phyloP scores from a whole-genome alignment of 225 moss, liverwort and hornwort species.

The Asterella californica region DNA sequence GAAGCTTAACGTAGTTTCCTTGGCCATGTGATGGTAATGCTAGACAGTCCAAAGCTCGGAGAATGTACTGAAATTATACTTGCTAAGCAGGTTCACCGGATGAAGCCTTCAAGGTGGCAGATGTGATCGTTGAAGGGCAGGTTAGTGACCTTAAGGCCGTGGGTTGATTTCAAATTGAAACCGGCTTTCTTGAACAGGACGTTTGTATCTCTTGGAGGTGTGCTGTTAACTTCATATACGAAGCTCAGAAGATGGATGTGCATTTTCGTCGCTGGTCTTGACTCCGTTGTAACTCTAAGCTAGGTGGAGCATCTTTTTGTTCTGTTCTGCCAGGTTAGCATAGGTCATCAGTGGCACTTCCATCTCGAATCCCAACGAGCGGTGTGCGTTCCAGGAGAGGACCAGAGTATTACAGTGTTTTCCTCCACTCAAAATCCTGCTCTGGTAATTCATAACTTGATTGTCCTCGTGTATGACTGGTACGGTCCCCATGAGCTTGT shows the following conservation, averaged over 20 bases:
- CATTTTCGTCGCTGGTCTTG: background rate
- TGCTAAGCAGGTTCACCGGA: slow-evolving; percentile 48
- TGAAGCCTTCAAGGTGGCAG: slow-evolving; percentile 55
- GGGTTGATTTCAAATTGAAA: no score
- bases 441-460: slow-evolving; percentile 30
- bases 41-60: background rate
- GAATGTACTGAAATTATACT: background rate
- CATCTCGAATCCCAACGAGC: slow-evolving; percentile 79
- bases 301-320: background rate
- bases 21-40: background rate
- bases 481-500: background rate
- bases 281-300: background rate
- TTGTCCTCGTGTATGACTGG: background rate
- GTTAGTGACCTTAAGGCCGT: slow-evolving; percentile 31
- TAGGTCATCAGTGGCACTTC: slow-evolving; percentile 80
- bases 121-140: slow-evolving; percentile 61
- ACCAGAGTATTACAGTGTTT: slow-evolving; percentile 62
- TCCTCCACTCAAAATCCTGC: slow-evolving; percentile 74
- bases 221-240: no score
- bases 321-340: slow-evolving; percentile 58
- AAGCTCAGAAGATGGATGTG: background rate
- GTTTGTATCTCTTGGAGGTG: no score
- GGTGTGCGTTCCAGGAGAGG: slow-evolving; percentile 77
- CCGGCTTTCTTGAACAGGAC: no score
- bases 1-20: background rate